Percentiles rank a stretch among this genome's conserved stretches.
Conservation (phyloP, 352 stramenopile species). For the Phytophthora citrophthora region DNA sequence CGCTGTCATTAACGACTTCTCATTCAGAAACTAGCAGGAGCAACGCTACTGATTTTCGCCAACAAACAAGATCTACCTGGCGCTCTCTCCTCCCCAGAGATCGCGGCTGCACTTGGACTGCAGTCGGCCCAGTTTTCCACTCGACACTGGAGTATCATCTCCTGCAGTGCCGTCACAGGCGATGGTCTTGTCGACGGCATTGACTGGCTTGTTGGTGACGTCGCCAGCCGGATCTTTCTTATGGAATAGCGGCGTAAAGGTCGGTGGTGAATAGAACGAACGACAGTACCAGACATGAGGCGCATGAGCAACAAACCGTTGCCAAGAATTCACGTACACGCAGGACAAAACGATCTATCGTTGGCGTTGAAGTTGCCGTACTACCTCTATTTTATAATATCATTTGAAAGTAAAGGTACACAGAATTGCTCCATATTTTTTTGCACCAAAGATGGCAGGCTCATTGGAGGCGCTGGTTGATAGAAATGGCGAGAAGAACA, state of each 20-base stretch:
- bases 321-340: not conserved
- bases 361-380: too few relatives aligned
- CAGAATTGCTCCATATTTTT: too few relatives aligned
- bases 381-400: too few relatives aligned
- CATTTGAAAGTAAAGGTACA: too few relatives aligned
- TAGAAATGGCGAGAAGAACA: too few relatives aligned
- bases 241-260: constrained; percentile 59
- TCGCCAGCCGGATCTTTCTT: constrained; percentile 96
- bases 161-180: constrained; percentile 96
- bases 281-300: too few relatives aligned
- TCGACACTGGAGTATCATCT: constrained; percentile 92
- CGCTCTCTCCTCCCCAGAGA: constrained; percentile 91
- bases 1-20: not conserved
- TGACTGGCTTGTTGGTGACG: constrained; percentile 98
- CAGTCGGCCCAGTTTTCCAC: constrained; percentile 83
- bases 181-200: constrained; percentile 96
- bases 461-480: too few relatives aligned
- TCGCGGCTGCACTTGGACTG: constrained; percentile 90
- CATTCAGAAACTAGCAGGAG: constrained; percentile 95
- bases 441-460: too few relatives aligned
- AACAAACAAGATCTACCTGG: constrained; percentile 99
- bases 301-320: not conserved
- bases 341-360: too few relatives aligned
- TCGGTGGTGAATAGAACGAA: not conserved
- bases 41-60: constrained; percentile 98